Conservation (phyloP, 192 early-diverging fungal species). For the Dispira simplex region DNA sequence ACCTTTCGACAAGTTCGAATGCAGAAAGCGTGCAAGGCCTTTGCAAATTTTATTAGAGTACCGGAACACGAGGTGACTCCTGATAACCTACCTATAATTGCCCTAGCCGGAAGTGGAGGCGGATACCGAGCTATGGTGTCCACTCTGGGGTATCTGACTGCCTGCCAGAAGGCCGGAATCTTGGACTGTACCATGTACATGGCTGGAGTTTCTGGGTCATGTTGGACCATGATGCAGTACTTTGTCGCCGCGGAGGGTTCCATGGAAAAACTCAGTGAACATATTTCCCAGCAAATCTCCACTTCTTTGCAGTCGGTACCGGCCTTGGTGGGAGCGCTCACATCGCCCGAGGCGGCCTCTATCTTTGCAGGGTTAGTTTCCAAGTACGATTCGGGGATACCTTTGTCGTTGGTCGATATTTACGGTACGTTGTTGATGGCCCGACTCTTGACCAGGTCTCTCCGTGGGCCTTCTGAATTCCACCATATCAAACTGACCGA, state of each 20-base stretch:
- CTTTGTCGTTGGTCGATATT: slow-evolving; percentile 25
- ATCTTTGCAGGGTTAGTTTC: slow-evolving; percentile 24
- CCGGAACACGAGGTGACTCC: slow-evolving; percentile 38
- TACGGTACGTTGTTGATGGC: slow-evolving; percentile 20
- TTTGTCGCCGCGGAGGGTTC: slow-evolving; percentile 8
- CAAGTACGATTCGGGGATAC: slow-evolving; percentile 16
- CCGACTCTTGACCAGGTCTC: slow-evolving; percentile 12
- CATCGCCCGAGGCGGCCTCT: slow-evolving; percentile 25
- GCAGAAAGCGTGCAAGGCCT: slow-evolving; percentile 34
- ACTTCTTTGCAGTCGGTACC: slow-evolving; percentile 11
- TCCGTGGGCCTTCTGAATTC: slow-evolving; percentile 14
- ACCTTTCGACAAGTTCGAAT: slow-evolving; percentile 28
- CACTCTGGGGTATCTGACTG: slow-evolving; percentile 47
- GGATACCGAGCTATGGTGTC: slow-evolving; percentile 75
- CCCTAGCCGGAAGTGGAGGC: slow-evolving; percentile 61
- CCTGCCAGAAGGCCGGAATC: slow-evolving; percentile 44
- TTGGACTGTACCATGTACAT: slow-evolving; percentile 57
- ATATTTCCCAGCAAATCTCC: slow-evolving; percentile 8
- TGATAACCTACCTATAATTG: slow-evolving; percentile 55
- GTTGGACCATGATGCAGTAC: slow-evolving; percentile 17
- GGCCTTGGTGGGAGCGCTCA: slow-evolving; percentile 16
- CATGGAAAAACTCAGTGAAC: slow-evolving; percentile 11
- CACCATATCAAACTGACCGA: slow-evolving; percentile 36
- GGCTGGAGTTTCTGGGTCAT: slow-evolving; percentile 36
- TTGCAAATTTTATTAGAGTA: slow-evolving; percentile 65